Conservation (phyloP, 768 basidiomycete genomes). For the Cystobasidium tubakii region DNA sequence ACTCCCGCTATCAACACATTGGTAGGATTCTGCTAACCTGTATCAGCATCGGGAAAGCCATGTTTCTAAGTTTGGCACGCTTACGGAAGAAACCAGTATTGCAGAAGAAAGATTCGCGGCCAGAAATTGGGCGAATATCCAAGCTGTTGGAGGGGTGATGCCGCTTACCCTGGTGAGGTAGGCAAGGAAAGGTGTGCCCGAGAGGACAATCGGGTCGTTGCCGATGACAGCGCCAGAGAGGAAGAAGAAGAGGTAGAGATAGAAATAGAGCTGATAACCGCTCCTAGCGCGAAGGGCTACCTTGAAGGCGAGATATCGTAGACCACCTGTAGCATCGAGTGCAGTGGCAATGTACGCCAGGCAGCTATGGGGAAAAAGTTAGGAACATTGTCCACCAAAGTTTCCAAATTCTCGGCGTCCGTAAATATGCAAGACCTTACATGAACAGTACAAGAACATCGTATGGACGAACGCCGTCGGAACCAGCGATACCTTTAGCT, state of each 20-base stretch:
- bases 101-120: conserved; percentile 47
- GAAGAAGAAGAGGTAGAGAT: conserved; percentile 75
- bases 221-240: conserved; percentile 66
- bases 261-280: conserved; percentile 67
- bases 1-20: conserved; percentile 81
- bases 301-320: conserved; percentile 81
- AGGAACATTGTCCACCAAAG: too few species aligned
- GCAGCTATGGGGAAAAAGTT: neutral
- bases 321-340: conserved; percentile 77
- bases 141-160: conserved; percentile 51
- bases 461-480: conserved; percentile 70
- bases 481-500: conserved; percentile 72
- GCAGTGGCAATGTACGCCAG: conserved; percentile 82
- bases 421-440: conserved; percentile 64
- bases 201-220: conserved; percentile 85
- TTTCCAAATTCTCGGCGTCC: too few species aligned
- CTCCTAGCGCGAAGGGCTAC: conserved; percentile 60
- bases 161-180: conserved; percentile 72
- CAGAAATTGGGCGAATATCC: conserved; percentile 53
- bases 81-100: conserved; percentile 33
- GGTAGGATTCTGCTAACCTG: conserved; percentile 73
- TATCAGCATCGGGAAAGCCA: conserved; percentile 59
- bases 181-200: conserved; percentile 80
- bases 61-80: too few species aligned
- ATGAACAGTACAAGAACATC: conserved; percentile 90